Evolutionary conservation across 352 stramenopile species (phyloP).

Genomic region (Peronospora farinosa): DNA sequence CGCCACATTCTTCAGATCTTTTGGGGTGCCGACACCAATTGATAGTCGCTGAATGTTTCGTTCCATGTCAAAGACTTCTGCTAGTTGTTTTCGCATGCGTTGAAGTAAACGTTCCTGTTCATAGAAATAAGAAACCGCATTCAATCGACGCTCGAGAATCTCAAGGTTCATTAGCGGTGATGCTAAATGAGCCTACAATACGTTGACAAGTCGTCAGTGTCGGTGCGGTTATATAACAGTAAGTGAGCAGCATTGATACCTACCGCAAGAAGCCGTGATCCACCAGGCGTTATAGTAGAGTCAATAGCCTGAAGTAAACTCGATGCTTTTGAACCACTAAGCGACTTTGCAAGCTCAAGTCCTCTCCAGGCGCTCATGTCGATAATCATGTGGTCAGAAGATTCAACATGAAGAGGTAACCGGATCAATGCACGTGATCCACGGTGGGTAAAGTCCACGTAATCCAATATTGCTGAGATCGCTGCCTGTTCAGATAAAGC

Average conservation of each 20-base stretch:
- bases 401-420: slow-evolving; percentile 50
- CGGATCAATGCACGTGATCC: slow-evolving; percentile 28
- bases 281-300: slow-evolving; percentile 47
- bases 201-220: slow-evolving; percentile 2
- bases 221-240: slow-evolving; percentile 4
- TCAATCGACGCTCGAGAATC: slow-evolving; percentile 38
- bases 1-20: slow-evolving; percentile 65
- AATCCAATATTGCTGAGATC: slow-evolving; percentile 53
- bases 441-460: slow-evolving; percentile 59
- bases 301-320: slow-evolving; percentile 71
- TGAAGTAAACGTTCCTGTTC: slow-evolving; percentile 43
- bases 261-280: slow-evolving; percentile 63
- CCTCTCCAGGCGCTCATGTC: slow-evolving; percentile 66
- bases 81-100: slow-evolving; percentile 43
- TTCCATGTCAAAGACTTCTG: slow-evolving; percentile 65
- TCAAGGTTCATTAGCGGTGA: slow-evolving; percentile 57
- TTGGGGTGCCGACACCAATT: slow-evolving; percentile 50
- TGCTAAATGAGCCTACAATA: slow-evolving; percentile 48
- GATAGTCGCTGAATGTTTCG: slow-evolving; percentile 63
- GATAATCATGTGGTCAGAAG: slow-evolving; percentile 74
- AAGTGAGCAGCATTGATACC: background rate
- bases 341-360: slow-evolving; percentile 59
- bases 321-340: slow-evolving; percentile 46
- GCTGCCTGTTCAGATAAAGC: slow-evolving; percentile 32
- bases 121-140: slow-evolving; percentile 52